Evolutionary conservation across 2,329 filamentous ascomycete genomes (phyloP).

Genomic region (Diaporthe citrichinensis): DNA sequence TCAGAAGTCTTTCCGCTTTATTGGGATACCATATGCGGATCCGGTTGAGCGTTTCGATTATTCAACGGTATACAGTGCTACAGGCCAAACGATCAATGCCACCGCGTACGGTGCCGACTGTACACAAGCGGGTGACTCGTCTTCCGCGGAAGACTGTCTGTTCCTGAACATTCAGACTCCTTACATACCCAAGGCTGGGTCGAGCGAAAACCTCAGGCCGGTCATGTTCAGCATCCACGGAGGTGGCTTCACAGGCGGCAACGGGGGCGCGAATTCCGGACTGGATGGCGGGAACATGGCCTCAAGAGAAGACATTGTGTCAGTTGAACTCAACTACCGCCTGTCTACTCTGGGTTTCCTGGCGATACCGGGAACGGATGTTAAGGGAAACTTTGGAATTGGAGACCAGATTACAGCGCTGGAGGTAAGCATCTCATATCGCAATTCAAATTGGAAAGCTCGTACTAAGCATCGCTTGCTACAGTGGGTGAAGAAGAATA

Average conservation of each 20-base stretch:
- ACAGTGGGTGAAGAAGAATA: conserved; percentile 38
- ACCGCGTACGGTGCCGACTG: conserved; percentile 62
- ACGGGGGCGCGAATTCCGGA: conserved; percentile 26
- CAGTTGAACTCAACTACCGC: conserved; percentile 65
- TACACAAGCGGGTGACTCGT: conserved; percentile 51
- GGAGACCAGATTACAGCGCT: conserved; percentile 65
- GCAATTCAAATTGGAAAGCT: not conserved
- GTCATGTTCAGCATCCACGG: conserved; percentile 68
- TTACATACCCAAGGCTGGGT: conserved; percentile 50
- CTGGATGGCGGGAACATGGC: conserved; percentile 62
- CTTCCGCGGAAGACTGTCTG: conserved; percentile 60
- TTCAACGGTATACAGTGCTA: conserved; percentile 60
- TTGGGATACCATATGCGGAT: conserved; percentile 39
- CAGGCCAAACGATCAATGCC: conserved; percentile 60
- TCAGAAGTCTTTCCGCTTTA: conserved; percentile 60
- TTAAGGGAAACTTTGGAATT: conserved; percentile 67
- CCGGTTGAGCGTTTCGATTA: conserved; percentile 48
- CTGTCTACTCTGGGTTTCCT: conserved; percentile 65
- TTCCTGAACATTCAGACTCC: conserved; percentile 64
- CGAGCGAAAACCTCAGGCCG: conserved; percentile 55
- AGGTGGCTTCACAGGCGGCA: conserved; percentile 63
- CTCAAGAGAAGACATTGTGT: conserved; percentile 64
- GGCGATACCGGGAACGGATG: conserved; percentile 63
- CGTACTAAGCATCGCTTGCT: not conserved
- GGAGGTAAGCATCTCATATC: conserved; percentile 44